Evolutionary conservation across 345 rosid genomes (phyloP).

Genomic region (Linum trigynum): DNA sequence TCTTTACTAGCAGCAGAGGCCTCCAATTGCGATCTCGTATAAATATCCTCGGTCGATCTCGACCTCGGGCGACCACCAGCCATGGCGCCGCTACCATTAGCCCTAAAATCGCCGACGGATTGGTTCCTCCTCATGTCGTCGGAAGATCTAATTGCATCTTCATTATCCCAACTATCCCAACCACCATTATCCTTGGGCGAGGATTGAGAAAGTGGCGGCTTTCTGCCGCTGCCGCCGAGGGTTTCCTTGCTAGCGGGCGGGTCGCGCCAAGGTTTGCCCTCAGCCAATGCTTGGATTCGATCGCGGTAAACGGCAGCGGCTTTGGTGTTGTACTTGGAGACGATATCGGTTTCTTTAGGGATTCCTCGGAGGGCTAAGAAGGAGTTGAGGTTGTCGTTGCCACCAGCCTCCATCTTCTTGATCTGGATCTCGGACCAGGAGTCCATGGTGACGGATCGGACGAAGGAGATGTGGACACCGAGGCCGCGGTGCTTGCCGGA

Average conservation of each 20-base stretch:
- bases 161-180: conserved; percentile 95
- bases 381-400: conserved; percentile 1
- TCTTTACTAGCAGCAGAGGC: conserved; percentile 83
- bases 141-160: conserved; percentile 45
- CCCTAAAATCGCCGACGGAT: conserved; percentile 58
- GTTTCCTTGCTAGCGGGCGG: conserved; percentile 68
- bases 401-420: conserved; percentile 5
- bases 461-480: conserved; percentile 5
- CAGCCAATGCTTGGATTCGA: conserved; percentile 5
- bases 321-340: conserved; percentile 6
- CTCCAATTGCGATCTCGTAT: conserved; percentile 65
- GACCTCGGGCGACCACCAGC: conserved; percentile 54
- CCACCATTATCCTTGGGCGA: conserved; percentile 30
- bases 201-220: background rate
- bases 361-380: background rate
- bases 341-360: conserved; percentile 4
- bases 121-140: conserved; percentile 78
- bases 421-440: conserved; percentile 6
- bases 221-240: conserved; percentile 22
- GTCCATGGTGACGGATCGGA: conserved; percentile 11
- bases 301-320: conserved; percentile 1
- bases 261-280: conserved; percentile 45
- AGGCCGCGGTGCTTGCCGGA: conserved; percentile 4
- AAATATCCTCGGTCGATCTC: conserved; percentile 70
- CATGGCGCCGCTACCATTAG: conserved; percentile 12